A percentile compares a stretch with the other conserved stretches of the same genome.
These are phyloP conservation scores for Ophiostoma pallidulum DNA, from an alignment of 2,329 filamentous ascomycete species.

Conservation along the genomic window DNA sequence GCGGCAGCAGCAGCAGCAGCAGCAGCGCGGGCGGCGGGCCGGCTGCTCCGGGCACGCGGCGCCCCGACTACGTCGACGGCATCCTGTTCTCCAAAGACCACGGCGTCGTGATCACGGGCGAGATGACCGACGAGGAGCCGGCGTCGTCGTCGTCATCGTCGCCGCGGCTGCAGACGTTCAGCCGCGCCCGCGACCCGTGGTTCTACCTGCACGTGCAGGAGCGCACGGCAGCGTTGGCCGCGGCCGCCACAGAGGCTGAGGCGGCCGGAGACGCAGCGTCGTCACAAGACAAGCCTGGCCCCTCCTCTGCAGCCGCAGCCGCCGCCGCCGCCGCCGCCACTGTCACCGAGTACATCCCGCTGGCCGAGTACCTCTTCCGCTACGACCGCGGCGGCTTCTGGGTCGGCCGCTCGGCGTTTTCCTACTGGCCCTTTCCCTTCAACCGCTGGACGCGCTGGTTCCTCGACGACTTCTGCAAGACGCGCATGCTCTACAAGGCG, in stretches of 20 bases:
- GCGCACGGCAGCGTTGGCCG: constrained; percentile 20
- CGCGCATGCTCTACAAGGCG: constrained; percentile 64
- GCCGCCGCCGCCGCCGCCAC: too few relatives aligned
- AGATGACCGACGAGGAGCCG: constrained; percentile 43
- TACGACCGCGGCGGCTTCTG: constrained; percentile 70
- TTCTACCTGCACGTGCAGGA: constrained; percentile 62
- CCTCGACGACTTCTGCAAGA: constrained; percentile 64
- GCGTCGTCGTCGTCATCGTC: constrained; percentile 24
- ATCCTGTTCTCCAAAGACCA: constrained; percentile 54
- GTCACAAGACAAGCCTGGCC: too few relatives aligned
- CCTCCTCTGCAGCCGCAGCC: background rate
- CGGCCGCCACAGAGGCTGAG: too few relatives aligned
- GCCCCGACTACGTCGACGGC: constrained; percentile 61
- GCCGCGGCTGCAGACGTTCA: constrained; percentile 52
- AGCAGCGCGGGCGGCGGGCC: too few relatives aligned
- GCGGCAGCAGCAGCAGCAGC: background rate
- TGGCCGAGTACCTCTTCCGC: constrained; percentile 66
- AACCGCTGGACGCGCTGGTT: constrained; percentile 56
- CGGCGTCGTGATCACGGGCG: constrained; percentile 58
- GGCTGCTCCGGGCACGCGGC: too few relatives aligned
- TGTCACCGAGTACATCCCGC: constrained; percentile 48
- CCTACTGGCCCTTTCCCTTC: constrained; percentile 59
- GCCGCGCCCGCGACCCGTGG: constrained; percentile 58
- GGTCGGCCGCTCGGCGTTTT: constrained; percentile 57
- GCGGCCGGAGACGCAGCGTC: too few relatives aligned